A percentile compares a stretch with the other conserved stretches of the same genome.
These are phyloP conservation scores for Mycena maculata DNA, from an alignment of 768 basidiomycete genomes.

Conservation along the genomic window DNA sequence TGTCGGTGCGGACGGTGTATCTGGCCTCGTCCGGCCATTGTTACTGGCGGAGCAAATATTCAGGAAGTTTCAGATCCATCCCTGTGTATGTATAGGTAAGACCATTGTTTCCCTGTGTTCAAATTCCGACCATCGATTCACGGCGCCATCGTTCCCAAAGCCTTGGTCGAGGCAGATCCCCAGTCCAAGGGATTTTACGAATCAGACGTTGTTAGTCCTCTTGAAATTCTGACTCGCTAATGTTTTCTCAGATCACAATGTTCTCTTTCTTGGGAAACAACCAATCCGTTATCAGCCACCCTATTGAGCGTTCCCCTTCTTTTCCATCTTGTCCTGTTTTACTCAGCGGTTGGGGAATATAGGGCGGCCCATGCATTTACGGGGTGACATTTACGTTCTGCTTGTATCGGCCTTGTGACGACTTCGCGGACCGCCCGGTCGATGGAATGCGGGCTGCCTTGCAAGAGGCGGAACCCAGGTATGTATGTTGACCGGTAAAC, in stretches of 20 bases:
- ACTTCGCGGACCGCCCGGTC: slow-evolving; percentile 45
- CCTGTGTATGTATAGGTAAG: slow-evolving; percentile 21
- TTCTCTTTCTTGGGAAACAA: slow-evolving; percentile 52
- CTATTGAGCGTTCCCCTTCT: slow-evolving; percentile 40
- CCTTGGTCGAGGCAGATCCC: slow-evolving; percentile 53
- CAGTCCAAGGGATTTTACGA: slow-evolving; percentile 49
- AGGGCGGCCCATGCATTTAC: slow-evolving; percentile 59
- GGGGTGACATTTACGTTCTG: slow-evolving; percentile 44
- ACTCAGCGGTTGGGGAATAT: slow-evolving; percentile 26
- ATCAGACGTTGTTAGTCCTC: slow-evolving; percentile 38
- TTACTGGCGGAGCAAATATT: neutral
- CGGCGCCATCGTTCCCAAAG: slow-evolving; percentile 18
- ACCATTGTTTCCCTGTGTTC: neutral
- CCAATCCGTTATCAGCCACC: slow-evolving; percentile 43
- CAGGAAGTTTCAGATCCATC: neutral
- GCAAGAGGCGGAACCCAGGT: slow-evolving; percentile 53
- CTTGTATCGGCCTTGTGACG: slow-evolving; percentile 46
- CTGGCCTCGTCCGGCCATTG: neutral
- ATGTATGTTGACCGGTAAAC: no score
- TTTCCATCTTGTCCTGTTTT: neutral
- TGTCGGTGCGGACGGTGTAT: slow-evolving; percentile 12
- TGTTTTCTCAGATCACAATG: slow-evolving; percentile 40
- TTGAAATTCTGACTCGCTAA: neutral
- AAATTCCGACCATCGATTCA: neutral
- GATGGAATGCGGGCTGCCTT: slow-evolving; percentile 45